These are phyloP conservation scores for Echeveria elegans DNA, from an alignment of 164 flowering plant genomes.

Conservation along the genomic window DNA sequence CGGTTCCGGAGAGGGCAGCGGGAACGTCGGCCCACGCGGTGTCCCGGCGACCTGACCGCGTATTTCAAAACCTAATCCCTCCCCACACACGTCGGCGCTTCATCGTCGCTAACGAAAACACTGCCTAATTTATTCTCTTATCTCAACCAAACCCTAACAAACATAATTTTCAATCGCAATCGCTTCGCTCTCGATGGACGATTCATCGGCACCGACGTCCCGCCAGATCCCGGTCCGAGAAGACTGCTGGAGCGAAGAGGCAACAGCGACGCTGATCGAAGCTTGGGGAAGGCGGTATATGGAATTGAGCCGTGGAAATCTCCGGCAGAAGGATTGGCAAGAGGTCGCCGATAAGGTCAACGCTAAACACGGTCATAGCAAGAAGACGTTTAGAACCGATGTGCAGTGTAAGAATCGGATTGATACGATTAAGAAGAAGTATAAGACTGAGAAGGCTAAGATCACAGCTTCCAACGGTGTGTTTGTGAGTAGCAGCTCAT, in stretches of 20 bases:
- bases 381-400: constrained; percentile 1
- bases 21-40: constrained; percentile 12
- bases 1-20: not conserved
- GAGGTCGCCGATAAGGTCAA: constrained; percentile 5
- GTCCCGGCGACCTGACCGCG: constrained; percentile 12
- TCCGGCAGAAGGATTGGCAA: constrained; percentile 7
- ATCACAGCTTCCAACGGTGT: constrained; percentile 16
- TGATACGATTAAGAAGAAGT: constrained; percentile 9
- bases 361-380: constrained; percentile 8
- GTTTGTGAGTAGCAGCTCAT: not conserved
- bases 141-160: not conserved
- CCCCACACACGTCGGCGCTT: constrained; percentile 8
- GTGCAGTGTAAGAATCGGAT: constrained; percentile 7
- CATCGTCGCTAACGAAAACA: constrained; percentile 6
- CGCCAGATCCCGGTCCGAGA: constrained; percentile 29
- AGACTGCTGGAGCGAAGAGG: constrained; percentile 8
- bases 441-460: constrained; percentile 8
- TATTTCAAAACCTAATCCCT: constrained; percentile 8
- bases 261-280: constrained; percentile 3
- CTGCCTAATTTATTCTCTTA: not conserved
- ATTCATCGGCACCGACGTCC: constrained; percentile 16
- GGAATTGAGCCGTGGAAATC: constrained; percentile 4
- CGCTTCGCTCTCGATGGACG: constrained; percentile 16
- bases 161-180: not conserved
- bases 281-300: constrained; percentile 9